Percentiles rank a stretch among this genome's conserved stretches.
Evolutionary conservation across 2,329 filamentous ascomycete species (phyloP).

Genomic region (Neofusicoccum sp.): DNA sequence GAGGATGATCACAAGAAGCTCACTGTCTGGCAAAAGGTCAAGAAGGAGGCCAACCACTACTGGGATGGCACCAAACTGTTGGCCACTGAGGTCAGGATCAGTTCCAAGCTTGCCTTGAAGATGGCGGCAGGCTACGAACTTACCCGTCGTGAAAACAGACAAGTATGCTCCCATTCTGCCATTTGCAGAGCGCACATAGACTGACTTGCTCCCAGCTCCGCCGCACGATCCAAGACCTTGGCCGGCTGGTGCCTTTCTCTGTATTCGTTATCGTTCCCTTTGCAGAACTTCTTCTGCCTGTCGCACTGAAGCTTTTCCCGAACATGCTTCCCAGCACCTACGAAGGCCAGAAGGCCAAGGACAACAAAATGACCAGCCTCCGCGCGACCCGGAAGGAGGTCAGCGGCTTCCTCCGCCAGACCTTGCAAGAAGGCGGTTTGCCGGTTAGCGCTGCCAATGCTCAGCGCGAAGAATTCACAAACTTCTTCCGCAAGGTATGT

Average conservation of each 20-base stretch:
- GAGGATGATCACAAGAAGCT: constrained; percentile 80
- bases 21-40: constrained; percentile 87
- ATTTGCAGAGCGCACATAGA: background rate
- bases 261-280: constrained; percentile 97
- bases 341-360: constrained; percentile 86
- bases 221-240: constrained; percentile 90
- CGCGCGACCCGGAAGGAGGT: constrained; percentile 90
- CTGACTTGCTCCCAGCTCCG: constrained; percentile 58
- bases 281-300: constrained; percentile 84
- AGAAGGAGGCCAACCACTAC: constrained; percentile 90
- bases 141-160: constrained; percentile 86
- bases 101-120: constrained; percentile 84
- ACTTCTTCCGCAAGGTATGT: constrained; percentile 91
- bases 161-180: constrained; percentile 46
- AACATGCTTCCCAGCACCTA: constrained; percentile 97
- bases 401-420: constrained; percentile 82
- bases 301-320: constrained; percentile 92
- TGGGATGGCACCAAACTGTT: constrained; percentile 98
- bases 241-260: constrained; percentile 89
- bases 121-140: constrained; percentile 98
- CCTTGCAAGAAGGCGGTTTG: constrained; percentile 87
- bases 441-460: constrained; percentile 80
- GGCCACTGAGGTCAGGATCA: constrained; percentile 89
- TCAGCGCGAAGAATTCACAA: constrained; percentile 88
- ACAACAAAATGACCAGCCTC: constrained; percentile 78